Evolutionary conservation across 495 filamentous ascomycete species (phyloP).

Genomic region (Podospora bellae-mahoneyi): DNA sequence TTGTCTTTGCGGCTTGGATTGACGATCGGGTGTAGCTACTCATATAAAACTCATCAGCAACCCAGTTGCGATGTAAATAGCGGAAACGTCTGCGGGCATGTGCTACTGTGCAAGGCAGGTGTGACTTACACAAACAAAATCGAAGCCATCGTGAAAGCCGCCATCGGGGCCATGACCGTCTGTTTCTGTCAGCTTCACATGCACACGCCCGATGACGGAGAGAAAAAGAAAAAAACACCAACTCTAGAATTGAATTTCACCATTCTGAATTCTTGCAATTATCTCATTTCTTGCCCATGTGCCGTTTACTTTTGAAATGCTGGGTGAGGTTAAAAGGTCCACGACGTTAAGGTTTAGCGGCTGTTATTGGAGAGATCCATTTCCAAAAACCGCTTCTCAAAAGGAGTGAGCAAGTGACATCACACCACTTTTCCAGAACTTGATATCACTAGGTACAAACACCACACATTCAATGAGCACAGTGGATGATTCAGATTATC

Average conservation of each 20-base stretch:
- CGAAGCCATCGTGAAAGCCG: conserved; percentile 50
- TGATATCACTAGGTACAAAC: no score
- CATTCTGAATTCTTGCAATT: background rate
- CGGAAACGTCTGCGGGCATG: no score
- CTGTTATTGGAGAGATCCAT: background rate
- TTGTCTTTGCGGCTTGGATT: conserved; percentile 43
- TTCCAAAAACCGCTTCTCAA: background rate
- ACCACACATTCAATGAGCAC: no score
- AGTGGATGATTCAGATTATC: no score
- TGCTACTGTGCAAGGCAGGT: no score
- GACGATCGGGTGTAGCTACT: conserved; percentile 40
- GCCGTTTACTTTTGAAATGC: background rate
- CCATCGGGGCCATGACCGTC: conserved; percentile 45
- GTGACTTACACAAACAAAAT: conserved; percentile 39
- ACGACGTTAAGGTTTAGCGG: background rate
- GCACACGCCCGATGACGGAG: background rate
- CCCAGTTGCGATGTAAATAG: no score
- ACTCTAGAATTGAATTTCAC: conserved; percentile 4
- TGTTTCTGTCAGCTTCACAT: conserved; percentile 14
- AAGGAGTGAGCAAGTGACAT: background rate
- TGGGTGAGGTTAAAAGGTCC: background rate
- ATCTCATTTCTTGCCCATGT: background rate
- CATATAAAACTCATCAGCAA: no score
- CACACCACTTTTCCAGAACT: conserved; percentile 1
- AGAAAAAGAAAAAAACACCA: background rate